Base-by-base conservation (phyloP, 192 early-diverging fungal genomes). In the Borealophlyctis nickersoniae region DNA sequence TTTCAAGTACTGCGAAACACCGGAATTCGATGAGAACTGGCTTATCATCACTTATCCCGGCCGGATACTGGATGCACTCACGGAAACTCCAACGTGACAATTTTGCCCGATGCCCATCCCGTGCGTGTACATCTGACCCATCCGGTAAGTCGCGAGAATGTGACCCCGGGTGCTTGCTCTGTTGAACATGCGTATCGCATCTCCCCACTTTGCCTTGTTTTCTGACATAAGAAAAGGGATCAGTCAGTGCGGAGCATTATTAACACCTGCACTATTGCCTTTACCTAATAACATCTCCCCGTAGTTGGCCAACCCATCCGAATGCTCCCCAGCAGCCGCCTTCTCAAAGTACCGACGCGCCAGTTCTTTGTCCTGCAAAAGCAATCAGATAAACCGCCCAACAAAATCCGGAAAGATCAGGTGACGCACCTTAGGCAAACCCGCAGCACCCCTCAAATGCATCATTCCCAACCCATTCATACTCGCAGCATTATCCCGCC, bases 381-480 rank as follows among this genome's bases (percentile, higher is more conserved):
- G 39, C 39, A 45, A 7, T 45, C 39, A 45, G 9, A 13, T 45
- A 13, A 7, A 13, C 39, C 19, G 39, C 39, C 7, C 19, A 45
- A 45, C 39, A 45, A 7, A 45, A 45, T n/a, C n/a, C n/a, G n/a
- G n/a, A n/a, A n/a, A n/a, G n/a, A n/a, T n/a, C n/a, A n/a, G n/a
- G n/a, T n/a, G n/a, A n/a, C n/a, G n/a, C n/a, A 45, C 39, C 39
- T 45, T 45, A 19, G 39, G 39, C 39, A 45, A 45, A 13, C 39
- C 39, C 9, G 9, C 39, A 45, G 39, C 39, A 5, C 93, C 96
- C 26, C 85, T 73, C 57, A 85, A 69, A 32, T 88, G 75, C 89
- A 98, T 93, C 36, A 85, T 70, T n/a, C 92, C 96, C 32, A 98
- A 66, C 14, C 81, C 89, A 67, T 92, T 87, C 35, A 88, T 63